Conservation (phyloP, 108 stramenopile genomes). For the Skeletonema potamos region DNA sequence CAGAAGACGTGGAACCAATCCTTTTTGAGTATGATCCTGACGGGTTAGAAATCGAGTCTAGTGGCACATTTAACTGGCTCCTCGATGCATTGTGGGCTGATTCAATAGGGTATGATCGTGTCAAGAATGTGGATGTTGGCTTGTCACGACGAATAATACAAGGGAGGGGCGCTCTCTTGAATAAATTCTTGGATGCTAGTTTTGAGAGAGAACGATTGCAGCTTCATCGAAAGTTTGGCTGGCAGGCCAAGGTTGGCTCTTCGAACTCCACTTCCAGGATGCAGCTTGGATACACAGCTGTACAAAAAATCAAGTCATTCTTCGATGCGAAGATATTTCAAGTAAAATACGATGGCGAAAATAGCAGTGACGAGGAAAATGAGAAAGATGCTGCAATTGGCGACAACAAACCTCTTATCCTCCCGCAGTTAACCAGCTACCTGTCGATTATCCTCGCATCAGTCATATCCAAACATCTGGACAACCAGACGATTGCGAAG, state of each 20-base stretch:
- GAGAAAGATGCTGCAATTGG: constrained; percentile 7
- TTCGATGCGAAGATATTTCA: constrained; percentile 32
- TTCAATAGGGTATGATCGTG: constrained; percentile 17
- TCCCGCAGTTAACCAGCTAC: constrained; percentile 28
- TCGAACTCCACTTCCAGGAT: neutral
- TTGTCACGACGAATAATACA: constrained; percentile 19
- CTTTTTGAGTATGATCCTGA: constrained; percentile 6
- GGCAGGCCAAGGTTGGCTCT: neutral
- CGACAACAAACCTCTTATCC: neutral
- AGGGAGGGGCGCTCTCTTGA: constrained; percentile 38
- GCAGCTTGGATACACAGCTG: constrained; percentile 16
- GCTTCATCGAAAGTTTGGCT: neutral
- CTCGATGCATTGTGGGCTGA: constrained; percentile 32
- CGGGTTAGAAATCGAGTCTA: neutral
- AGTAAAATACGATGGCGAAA: constrained; percentile 15
- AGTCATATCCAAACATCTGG: constrained; percentile 24
- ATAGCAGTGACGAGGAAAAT: constrained; percentile 28
- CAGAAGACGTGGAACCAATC: constrained; percentile 35
- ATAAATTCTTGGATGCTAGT: constrained; percentile 26
- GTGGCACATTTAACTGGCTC: neutral
- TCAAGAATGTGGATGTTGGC: constrained; percentile 6
- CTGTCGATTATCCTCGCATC: constrained; percentile 22
- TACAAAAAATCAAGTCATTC: constrained; percentile 11
- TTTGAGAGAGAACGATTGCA: constrained; percentile 31
- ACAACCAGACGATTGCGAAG: constrained; percentile 13